phyloP scores from a whole-genome alignment of 495 filamentous ascomycete species.

The Saxophila tyrrhenica region DNA sequence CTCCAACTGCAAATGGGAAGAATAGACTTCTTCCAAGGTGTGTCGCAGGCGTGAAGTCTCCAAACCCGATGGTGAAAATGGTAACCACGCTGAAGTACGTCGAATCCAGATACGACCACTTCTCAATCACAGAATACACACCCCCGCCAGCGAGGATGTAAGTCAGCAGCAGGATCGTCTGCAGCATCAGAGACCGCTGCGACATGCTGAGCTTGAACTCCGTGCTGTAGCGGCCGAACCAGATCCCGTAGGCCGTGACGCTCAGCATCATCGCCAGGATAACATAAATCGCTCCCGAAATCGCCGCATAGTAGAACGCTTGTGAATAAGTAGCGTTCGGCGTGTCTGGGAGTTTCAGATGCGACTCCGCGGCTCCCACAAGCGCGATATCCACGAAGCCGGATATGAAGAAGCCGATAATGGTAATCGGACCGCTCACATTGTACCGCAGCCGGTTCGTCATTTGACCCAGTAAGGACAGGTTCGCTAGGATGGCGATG shows the following conservation, averaged over 20 bases:
- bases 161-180: conserved; percentile 64
- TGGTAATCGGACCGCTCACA: conserved; percentile 52
- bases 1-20: conserved; percentile 67
- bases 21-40: conserved; percentile 55
- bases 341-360: not conserved
- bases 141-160: conserved; percentile 63
- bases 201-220: conserved; percentile 61
- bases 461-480: conserved; percentile 59
- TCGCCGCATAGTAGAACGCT: conserved; percentile 70
- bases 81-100: conserved; percentile 77
- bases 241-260: conserved; percentile 55
- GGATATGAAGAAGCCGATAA: conserved; percentile 55
- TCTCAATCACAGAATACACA: conserved; percentile 58
- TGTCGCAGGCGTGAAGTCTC: conserved; percentile 50
- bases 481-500: conserved; percentile 59
- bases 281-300: conserved; percentile 65
- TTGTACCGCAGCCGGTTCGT: conserved; percentile 48
- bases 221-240: conserved; percentile 47
- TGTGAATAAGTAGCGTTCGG: conserved; percentile 30
- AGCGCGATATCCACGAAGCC: conserved; percentile 54
- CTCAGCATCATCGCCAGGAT: conserved; percentile 58
- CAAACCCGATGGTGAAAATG: conserved; percentile 68
- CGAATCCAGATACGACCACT: conserved; percentile 65
- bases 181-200: conserved; percentile 75
- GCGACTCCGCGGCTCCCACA: conserved; percentile 38